Evolutionary conservation across 2,329 filamentous ascomycete genomes (phyloP), one percentile per base, ranked within the genome.

Genomic region (Ceratocystis lukuohia): DNA sequence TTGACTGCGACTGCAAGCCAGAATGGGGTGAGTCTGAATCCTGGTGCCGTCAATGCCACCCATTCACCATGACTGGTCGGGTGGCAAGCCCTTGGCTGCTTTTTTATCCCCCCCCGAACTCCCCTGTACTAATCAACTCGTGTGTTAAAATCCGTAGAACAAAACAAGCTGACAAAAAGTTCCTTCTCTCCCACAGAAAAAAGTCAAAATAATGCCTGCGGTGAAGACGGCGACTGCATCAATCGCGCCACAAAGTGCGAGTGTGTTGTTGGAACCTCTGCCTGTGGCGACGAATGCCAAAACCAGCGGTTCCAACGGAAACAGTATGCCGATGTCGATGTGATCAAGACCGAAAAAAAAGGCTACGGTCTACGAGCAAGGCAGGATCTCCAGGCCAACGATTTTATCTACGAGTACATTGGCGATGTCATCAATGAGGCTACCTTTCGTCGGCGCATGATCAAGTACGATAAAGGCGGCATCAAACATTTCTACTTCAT

Each of bases 401-500:
- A 96, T 73, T 96, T 99, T 74, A 91, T 99, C 71, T 97, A 91
- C 74, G 94, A 99, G 77, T 99, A 99, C 75, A 93, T 99, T 71
- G 94, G 94, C 71, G 94, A 99, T 77, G 94, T 97, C 71, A 96
- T 99, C 74, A 93, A 95, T 72, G 93, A 99, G 76, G 82, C 84
- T 37, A 88, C 88, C 10, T 97, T 97, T 74, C 88, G 91, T 66
- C 85, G 86, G 67, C 90, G 94, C 69, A 96, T 95, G 86, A 79
- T 91, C 48, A 88, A 95, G 72, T 99, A 99, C 76, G 91, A 96
- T 73, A 84, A 94, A 61, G 91, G 97, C 75, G 92, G 92, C 69
- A 96, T 99, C 81, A 96, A 95, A 76, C 94, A 99, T 77, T 99
- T 99, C 76, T 99, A 99, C 77, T 99, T 99, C 79, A 99, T 99